phyloP scores from a whole-genome alignment of 139 green algal genomes.

The Chlamydomonas sphaeroides region DNA sequence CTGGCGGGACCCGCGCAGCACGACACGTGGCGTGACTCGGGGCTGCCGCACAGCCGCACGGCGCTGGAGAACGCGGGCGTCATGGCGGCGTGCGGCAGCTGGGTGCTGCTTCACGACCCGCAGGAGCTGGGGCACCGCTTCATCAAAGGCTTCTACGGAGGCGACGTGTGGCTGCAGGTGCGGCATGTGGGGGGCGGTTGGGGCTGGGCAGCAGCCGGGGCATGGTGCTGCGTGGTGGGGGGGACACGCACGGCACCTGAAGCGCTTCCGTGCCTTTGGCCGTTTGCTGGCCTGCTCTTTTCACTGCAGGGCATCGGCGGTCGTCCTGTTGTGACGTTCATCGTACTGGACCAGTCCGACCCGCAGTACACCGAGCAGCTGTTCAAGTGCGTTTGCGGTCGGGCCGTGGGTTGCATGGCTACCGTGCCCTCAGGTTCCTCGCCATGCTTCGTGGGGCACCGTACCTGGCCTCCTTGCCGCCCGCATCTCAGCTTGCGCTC shows the following conservation, averaged over 20 bases:
- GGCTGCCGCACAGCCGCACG: conserved; percentile 43
- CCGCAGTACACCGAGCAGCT: conserved; percentile 39
- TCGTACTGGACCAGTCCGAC: conserved; percentile 44
- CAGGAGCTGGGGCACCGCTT: conserved; percentile 53
- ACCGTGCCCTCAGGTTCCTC: too few species aligned
- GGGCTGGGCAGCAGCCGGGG: too few species aligned
- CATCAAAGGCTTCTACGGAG: conserved; percentile 47
- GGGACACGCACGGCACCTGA: too few species aligned
- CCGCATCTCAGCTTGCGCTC: not conserved
- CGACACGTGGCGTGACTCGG: conserved; percentile 42
- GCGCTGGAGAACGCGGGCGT: conserved; percentile 54
- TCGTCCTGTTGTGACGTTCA: conserved; percentile 18
- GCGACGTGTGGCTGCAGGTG: conserved; percentile 34
- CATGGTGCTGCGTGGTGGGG: too few species aligned
- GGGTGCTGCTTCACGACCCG: conserved; percentile 46
- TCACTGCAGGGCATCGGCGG: conserved; percentile 23
- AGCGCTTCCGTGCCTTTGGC: conserved; percentile 19
- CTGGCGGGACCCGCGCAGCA: conserved; percentile 31
- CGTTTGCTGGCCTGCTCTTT: too few species aligned
- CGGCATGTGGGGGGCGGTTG: not conserved
- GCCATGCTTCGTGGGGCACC: too few species aligned
- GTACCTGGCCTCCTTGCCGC: too few species aligned
- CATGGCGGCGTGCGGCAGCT: conserved; percentile 45
- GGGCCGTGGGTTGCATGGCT: too few species aligned
- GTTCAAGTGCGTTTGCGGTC: too few species aligned